These are phyloP conservation scores for Strobilomyces confusus DNA, from an alignment of 768 basidiomycete species.

Conservation along the genomic window DNA sequence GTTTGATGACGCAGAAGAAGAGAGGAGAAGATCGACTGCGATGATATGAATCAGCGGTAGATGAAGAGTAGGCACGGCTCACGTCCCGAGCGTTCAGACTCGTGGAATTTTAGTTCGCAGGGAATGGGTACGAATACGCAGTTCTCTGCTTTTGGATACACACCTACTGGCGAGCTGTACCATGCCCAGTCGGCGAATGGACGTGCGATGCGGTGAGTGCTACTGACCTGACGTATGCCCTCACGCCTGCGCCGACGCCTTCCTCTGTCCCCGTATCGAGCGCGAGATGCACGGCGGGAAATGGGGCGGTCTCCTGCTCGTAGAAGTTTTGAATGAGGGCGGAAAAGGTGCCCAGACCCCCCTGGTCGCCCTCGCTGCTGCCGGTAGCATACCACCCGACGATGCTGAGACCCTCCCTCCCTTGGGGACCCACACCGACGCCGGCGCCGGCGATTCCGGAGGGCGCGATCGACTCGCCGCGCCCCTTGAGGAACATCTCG, in stretches of 20 bases:
- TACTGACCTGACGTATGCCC: constrained; percentile 80
- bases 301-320: constrained; percentile 83
- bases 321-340: constrained; percentile 98
- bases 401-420: constrained; percentile 72
- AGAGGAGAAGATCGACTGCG: constrained; percentile 77
- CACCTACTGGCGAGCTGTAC: constrained; percentile 78
- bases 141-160: constrained; percentile 89
- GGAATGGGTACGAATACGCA: constrained; percentile 92
- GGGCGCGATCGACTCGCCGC: constrained; percentile 49
- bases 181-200: constrained; percentile 5
- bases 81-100: constrained; percentile 84
- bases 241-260: constrained; percentile 65
- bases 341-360: constrained; percentile 80
- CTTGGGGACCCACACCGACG: constrained; percentile 19
- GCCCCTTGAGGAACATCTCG: constrained; percentile 62
- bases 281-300: constrained; percentile 87
- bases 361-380: constrained; percentile 44
- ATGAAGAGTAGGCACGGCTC: constrained; percentile 31
- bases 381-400: constrained; percentile 92
- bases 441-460: constrained; percentile 13
- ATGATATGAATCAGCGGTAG: constrained; percentile 3
- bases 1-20: constrained; percentile 39
- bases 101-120: constrained; percentile 78
- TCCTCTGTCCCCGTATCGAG: constrained; percentile 79
- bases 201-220: not conserved